These are phyloP conservation scores for Cryptosporidium meleagridis DNA, from an alignment of 169 alveolate genomes.

Conservation along the genomic window DNA sequence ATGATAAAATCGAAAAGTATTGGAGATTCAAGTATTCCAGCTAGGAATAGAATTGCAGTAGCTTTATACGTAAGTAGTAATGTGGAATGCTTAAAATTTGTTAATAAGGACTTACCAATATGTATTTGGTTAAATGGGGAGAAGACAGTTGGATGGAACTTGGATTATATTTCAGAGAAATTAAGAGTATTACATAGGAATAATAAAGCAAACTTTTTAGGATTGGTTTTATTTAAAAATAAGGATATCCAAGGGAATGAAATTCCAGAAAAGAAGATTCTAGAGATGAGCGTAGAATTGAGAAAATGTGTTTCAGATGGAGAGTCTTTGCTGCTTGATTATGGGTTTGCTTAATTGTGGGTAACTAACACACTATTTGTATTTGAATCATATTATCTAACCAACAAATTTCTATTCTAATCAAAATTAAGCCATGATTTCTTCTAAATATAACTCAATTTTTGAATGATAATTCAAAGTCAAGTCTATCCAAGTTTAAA, in stretches of 20 bases:
- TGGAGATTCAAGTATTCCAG: conserved; percentile 36
- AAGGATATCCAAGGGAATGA: conserved; percentile 3
- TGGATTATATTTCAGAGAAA: conserved; percentile 45
- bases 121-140: conserved; percentile 61
- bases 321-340: conserved; percentile 1
- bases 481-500: neutral
- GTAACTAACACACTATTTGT: neutral
- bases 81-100: conserved; percentile 12
- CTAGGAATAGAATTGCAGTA: conserved; percentile 12
- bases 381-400: neutral
- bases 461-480: no score
- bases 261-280: neutral
- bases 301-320: conserved; percentile 15
- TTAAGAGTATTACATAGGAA: neutral
- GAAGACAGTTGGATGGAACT: conserved; percentile 68
- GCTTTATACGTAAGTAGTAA: conserved; percentile 17
- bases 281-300: neutral
- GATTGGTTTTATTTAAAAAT: neutral
- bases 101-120: conserved; percentile 16
- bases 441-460: neutral
- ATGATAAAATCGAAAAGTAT: conserved; percentile 53
- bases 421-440: neutral
- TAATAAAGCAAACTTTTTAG: neutral
- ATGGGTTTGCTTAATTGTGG: neutral
- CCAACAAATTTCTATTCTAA: neutral